These are phyloP conservation scores for Trifolium repens DNA, from an alignment of 306 rosid genomes.

Conservation along the genomic window DNA sequence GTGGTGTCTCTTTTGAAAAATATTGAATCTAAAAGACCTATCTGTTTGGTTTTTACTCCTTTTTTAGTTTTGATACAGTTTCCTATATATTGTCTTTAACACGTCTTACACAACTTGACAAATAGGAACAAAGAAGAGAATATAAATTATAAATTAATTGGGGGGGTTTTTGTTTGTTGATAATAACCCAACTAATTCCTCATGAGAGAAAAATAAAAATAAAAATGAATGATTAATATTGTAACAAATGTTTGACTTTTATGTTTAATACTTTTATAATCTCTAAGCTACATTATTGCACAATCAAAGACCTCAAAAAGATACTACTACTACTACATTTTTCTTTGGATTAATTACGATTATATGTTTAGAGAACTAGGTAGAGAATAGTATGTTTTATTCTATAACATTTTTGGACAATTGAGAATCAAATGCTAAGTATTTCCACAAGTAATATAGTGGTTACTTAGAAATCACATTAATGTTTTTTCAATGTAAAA, in stretches of 20 bases:
- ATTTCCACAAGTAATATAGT: too few species aligned
- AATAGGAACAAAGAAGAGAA: constrained; percentile 32
- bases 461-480: too few species aligned
- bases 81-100: constrained; percentile 31
- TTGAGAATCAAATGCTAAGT: too few species aligned
- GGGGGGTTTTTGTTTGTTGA: constrained; percentile 36
- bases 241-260: constrained; percentile 51
- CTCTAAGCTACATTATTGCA: constrained; percentile 46
- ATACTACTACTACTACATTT: background rate
- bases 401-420: too few species aligned
- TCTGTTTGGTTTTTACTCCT: constrained; percentile 51
- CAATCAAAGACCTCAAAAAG: constrained; percentile 25
- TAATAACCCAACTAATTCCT: constrained; percentile 45
- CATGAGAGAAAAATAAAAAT: background rate
- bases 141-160: background rate
- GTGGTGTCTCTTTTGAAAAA: constrained; percentile 57
- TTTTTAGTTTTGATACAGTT: constrained; percentile 44
- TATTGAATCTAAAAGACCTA: constrained; percentile 46
- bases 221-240: background rate
- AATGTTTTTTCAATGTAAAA: too few species aligned
- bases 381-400: too few species aligned
- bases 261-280: constrained; percentile 35
- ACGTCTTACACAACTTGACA: constrained; percentile 50
- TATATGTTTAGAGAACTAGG: background rate
- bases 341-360: constrained; percentile 12